Percentiles rank a stretch among this genome's conserved stretches.
Conservation (phyloP, 495 filamentous ascomycete genomes). For the Amniculicola lignicola region DNA sequence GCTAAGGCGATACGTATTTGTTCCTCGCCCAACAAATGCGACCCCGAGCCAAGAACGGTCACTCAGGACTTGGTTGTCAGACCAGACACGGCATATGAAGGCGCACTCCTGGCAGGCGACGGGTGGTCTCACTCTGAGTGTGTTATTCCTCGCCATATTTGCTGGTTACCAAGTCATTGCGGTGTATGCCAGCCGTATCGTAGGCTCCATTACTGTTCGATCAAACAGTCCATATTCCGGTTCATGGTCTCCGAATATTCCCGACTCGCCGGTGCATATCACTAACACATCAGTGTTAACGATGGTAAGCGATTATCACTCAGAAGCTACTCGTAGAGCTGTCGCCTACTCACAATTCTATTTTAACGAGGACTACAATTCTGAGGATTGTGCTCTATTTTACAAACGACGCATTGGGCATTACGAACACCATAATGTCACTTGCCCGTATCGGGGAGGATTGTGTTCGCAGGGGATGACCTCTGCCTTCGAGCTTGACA, state of each 20-base stretch:
- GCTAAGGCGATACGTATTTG: background rate
- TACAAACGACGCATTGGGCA: background rate
- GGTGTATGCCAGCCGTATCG: background rate
- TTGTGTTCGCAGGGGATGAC: background rate
- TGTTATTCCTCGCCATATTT: conserved; percentile 1
- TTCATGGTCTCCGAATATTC: conserved; percentile 5
- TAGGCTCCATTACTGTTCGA: background rate
- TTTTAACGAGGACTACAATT: background rate
- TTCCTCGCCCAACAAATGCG: background rate
- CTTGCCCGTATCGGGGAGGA: background rate
- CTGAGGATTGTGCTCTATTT: background rate
- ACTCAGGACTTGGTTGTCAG: background rate
- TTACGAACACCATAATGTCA: background rate
- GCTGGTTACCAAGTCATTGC: conserved; percentile 7
- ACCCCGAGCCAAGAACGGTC: background rate
- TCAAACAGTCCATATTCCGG: background rate
- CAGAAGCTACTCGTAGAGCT: background rate
- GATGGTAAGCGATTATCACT: background rate
- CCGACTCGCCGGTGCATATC: background rate
- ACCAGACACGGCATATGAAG: background rate
- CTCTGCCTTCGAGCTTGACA: conserved; percentile 1
- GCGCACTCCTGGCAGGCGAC: background rate
- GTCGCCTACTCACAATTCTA: conserved; percentile 1
- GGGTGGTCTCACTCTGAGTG: background rate
- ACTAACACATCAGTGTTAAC: conserved; percentile 1